Conservation (phyloP, 371 early-diverging fungal genomes). For the Zychaea mexicana region DNA sequence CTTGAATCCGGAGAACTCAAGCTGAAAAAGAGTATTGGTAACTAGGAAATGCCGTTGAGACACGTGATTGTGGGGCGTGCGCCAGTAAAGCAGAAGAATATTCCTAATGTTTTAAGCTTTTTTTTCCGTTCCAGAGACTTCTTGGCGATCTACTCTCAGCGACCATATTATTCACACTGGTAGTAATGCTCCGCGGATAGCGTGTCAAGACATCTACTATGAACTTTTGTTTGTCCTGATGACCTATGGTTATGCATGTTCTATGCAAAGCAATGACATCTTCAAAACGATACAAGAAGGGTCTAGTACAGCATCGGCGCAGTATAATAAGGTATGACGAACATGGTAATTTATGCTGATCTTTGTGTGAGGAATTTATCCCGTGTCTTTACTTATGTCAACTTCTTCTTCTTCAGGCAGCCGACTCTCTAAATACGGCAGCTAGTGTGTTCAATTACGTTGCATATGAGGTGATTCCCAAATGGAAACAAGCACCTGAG, state of each 20-base stretch:
- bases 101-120: not conserved
- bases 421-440: constrained; percentile 59
- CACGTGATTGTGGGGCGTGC: too few relatives aligned
- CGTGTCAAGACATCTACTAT: constrained; percentile 56
- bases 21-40: constrained; percentile 43
- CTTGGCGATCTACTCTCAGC: constrained; percentile 65
- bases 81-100: not conserved
- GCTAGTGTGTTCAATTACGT: constrained; percentile 62
- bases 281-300: constrained; percentile 23
- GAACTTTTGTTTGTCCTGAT: constrained; percentile 63
- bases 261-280: constrained; percentile 37
- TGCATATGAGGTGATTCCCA: constrained; percentile 54
- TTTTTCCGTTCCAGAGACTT: constrained; percentile 46
- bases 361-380: too few relatives aligned
- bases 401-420: constrained; percentile 32
- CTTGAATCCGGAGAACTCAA: constrained; percentile 50
- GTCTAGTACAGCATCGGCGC: not conserved
- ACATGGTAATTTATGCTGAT: too few relatives aligned
- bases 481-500: constrained; percentile 39
- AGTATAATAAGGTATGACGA: constrained; percentile 35
- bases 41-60: too few relatives aligned
- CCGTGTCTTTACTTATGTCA: not conserved
- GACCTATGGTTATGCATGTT: constrained; percentile 58
- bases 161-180: constrained; percentile 53
- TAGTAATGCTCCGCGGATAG: constrained; percentile 62